Evolutionary conservation across 305 asterid species (phyloP).

Genomic region (Lippia alba): DNA sequence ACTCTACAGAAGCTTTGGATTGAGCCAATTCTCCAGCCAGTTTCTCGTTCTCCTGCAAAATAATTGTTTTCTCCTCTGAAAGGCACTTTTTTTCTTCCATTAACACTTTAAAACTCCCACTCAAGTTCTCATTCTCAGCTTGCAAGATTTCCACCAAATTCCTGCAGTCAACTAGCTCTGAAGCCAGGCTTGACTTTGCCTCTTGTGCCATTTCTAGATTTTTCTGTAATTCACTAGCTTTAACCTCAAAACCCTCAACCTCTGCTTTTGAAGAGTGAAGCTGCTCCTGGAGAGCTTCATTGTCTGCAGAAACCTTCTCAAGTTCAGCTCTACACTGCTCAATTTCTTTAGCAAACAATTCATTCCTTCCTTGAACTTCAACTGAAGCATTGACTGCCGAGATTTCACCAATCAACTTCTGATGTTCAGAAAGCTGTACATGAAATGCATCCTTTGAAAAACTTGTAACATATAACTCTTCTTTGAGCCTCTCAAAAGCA

Average conservation of each 20-base stretch:
- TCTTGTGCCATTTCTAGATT: slow-evolving; percentile 63
- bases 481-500: slow-evolving; percentile 70
- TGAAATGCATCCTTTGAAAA: slow-evolving; percentile 67
- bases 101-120: slow-evolving; percentile 46
- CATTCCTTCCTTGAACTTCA: slow-evolving; percentile 65
- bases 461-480: slow-evolving; percentile 75
- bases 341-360: slow-evolving; percentile 59
- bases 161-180: slow-evolving; percentile 70
- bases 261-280: slow-evolving; percentile 62
- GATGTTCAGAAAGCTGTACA: slow-evolving; percentile 69
- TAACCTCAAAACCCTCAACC: slow-evolving; percentile 58
- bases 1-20: slow-evolving; percentile 55
- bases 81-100: slow-evolving; percentile 64
- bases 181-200: slow-evolving; percentile 64
- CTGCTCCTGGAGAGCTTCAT: slow-evolving; percentile 63
- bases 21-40: slow-evolving; percentile 56
- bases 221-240: slow-evolving; percentile 67
- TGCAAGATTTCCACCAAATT: slow-evolving; percentile 58
- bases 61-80: slow-evolving; percentile 51
- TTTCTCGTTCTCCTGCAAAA: slow-evolving; percentile 61
- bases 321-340: slow-evolving; percentile 62
- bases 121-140: slow-evolving; percentile 63
- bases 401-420: slow-evolving; percentile 55
- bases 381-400: slow-evolving; percentile 52
- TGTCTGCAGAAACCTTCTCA: slow-evolving; percentile 54